These are phyloP conservation scores for Trichoderma koningiopsis DNA, from an alignment of 2,329 filamentous ascomycete species.

Conservation along the genomic window DNA sequence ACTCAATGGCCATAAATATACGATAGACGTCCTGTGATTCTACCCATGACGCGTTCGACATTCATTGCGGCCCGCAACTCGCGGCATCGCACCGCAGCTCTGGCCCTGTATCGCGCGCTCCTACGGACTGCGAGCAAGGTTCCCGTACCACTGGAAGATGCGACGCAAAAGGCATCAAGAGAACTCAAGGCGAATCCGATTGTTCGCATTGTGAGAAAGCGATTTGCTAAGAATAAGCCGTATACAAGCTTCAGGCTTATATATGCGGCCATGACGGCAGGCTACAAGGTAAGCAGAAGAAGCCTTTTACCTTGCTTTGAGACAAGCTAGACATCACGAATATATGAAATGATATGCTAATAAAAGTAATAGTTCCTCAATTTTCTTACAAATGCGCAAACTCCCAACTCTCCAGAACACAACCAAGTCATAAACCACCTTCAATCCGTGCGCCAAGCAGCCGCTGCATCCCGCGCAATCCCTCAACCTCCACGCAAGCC, in stretches of 20 bases:
- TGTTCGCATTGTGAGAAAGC: constrained; percentile 59
- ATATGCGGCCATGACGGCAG: constrained; percentile 63
- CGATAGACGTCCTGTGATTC: not conserved
- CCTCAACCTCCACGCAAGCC: constrained; percentile 27
- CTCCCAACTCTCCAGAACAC: constrained; percentile 45
- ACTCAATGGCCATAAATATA: not conserved
- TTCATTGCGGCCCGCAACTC: constrained; percentile 54
- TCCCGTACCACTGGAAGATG: constrained; percentile 51
- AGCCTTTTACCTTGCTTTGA: not conserved
- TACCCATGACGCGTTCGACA: constrained; percentile 34
- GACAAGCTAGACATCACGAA: not conserved
- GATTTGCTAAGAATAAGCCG: constrained; percentile 62
- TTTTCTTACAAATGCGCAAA: constrained; percentile 44
- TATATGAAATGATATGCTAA: not conserved
- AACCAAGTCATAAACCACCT: constrained; percentile 40
- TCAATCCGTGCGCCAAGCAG: constrained; percentile 39
- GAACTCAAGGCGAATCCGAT: constrained; percentile 46
- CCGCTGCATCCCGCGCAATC: constrained; percentile 28
- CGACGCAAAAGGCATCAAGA: constrained; percentile 28
- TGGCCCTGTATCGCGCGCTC: constrained; percentile 73
- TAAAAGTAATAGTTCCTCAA: constrained; percentile 43
- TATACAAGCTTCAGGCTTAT: constrained; percentile 63
- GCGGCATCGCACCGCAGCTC: constrained; percentile 58
- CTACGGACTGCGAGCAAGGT: constrained; percentile 59
- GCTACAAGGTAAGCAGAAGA: constrained; percentile 59